Percentiles rank a stretch among this genome's conserved stretches.
Conservation (phyloP, 2,329 filamentous ascomycete species). For the Paecilomyces sp. region DNA sequence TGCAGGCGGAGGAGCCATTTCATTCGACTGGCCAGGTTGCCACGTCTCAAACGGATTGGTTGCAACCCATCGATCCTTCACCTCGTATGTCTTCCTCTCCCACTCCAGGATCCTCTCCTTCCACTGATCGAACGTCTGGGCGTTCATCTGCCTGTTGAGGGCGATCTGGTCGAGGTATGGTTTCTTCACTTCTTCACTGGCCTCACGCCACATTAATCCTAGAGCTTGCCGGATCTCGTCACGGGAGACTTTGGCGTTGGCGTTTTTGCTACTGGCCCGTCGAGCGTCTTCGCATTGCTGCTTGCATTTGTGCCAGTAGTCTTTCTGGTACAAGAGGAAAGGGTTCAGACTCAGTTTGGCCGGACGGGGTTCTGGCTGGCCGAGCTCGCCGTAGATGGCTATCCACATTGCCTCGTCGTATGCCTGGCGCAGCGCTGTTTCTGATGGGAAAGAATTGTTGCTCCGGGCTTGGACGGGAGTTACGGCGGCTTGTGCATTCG, state of each 20-base stretch:
- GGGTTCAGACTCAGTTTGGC: constrained; percentile 71
- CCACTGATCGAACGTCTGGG: constrained; percentile 61
- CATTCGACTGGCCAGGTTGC: constrained; percentile 7
- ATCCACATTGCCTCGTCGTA: constrained; percentile 53
- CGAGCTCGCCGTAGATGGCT: constrained; percentile 56
- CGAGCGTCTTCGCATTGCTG: constrained; percentile 64
- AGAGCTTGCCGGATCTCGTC: constrained; percentile 77
- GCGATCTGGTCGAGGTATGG: constrained; percentile 73
- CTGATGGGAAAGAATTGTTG: constrained; percentile 10
- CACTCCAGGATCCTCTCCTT: constrained; percentile 56
- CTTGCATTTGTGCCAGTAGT: constrained; percentile 56
- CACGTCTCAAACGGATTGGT: constrained; percentile 30
- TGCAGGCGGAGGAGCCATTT: background rate
- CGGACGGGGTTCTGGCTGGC: constrained; percentile 67
- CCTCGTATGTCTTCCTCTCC: constrained; percentile 30
- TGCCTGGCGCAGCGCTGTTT: constrained; percentile 34
- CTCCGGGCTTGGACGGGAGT: constrained; percentile 5
- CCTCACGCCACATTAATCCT: constrained; percentile 85
- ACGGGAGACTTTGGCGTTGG: constrained; percentile 58
- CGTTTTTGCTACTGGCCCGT: constrained; percentile 55
- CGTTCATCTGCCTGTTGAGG: constrained; percentile 62
- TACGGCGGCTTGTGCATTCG: constrained; percentile 1
- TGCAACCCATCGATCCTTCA: constrained; percentile 33
- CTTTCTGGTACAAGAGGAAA: constrained; percentile 83
- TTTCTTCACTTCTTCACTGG: constrained; percentile 59